These are phyloP conservation scores for Scorias spongiosa DNA, from an alignment of 2,329 filamentous ascomycete species.

Conservation along the genomic window DNA sequence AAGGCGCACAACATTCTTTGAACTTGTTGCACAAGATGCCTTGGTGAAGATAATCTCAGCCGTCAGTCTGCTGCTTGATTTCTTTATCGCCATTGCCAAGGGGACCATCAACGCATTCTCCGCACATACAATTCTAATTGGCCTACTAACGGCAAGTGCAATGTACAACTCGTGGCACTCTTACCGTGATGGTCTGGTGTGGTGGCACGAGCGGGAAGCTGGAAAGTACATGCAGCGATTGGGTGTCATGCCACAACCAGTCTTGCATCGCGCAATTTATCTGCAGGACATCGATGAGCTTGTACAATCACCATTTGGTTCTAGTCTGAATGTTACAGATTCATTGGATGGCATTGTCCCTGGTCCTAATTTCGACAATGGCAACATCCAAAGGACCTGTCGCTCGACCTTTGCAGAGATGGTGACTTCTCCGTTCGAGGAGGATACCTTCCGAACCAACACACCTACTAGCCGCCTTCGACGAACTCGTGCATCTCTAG, in stretches of 20 bases:
- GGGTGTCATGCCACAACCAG: conserved; percentile 61
- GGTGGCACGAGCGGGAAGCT: conserved; percentile 76
- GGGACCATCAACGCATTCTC: conserved; percentile 14
- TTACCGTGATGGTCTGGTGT: conserved; percentile 55
- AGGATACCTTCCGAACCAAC: conserved; percentile 4
- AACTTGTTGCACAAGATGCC: conserved; percentile 17
- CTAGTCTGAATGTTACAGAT: not conserved
- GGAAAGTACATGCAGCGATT: conserved; percentile 66
- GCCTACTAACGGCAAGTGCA: conserved; percentile 51
- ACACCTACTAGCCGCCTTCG: conserved; percentile 41
- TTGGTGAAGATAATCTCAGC: conserved; percentile 12
- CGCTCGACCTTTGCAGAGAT: conserved; percentile 19
- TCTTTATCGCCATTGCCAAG: conserved; percentile 25
- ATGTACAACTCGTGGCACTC: conserved; percentile 62
- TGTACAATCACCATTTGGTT: conserved; percentile 14
- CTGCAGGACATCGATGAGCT: conserved; percentile 62
- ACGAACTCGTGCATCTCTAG: conserved; percentile 68
- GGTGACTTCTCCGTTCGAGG: conserved; percentile 2
- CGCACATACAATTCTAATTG: conserved; percentile 60
- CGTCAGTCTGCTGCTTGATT: conserved; percentile 22
- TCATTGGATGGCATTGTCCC: too few species aligned
- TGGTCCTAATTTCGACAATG: not conserved
- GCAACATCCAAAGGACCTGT: conserved; percentile 10
- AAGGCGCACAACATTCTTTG: conserved; percentile 6
- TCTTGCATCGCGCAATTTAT: conserved; percentile 78